These are phyloP conservation scores for Fusarium falciforme DNA, from an alignment of 2,329 filamentous ascomycete species.

Conservation along the genomic window DNA sequence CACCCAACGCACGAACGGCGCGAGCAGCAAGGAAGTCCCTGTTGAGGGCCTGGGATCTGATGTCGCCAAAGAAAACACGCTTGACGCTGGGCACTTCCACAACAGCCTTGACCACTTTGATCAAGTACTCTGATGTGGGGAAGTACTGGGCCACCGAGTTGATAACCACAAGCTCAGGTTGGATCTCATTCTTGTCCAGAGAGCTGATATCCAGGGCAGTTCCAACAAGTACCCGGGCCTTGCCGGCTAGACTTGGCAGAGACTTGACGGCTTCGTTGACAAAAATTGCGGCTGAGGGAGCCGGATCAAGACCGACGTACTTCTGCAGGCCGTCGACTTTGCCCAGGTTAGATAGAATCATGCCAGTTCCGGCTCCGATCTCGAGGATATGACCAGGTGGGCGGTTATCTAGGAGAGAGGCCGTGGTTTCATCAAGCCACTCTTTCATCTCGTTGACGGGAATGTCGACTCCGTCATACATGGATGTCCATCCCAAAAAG, in stretches of 20 bases:
- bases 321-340: conserved; percentile 17
- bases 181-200: neutral
- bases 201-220: conserved; percentile 9
- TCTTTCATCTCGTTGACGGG: conserved; percentile 46
- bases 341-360: conserved; percentile 48
- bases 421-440: conserved; percentile 48
- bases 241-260: conserved; percentile 22
- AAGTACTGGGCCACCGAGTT: conserved; percentile 11
- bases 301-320: conserved; percentile 46
- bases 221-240: conserved; percentile 34
- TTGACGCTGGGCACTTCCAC: neutral
- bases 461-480: conserved; percentile 45
- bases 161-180: conserved; percentile 1
- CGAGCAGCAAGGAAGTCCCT: conserved; percentile 25
- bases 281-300: conserved; percentile 35
- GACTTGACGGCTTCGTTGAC: conserved; percentile 22
- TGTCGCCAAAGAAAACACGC: conserved; percentile 32
- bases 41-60: conserved; percentile 29
- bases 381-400: conserved; percentile 39
- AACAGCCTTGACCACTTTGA: neutral
- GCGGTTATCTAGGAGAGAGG: conserved; percentile 29
- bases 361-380: conserved; percentile 47
- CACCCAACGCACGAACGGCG: conserved; percentile 14
- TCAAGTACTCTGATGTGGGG: conserved; percentile 12
- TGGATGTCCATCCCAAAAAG: conserved; percentile 48